phyloP scores from a whole-genome alignment of 352 stramenopile genomes.

The Globisporangium viniferum region DNA sequence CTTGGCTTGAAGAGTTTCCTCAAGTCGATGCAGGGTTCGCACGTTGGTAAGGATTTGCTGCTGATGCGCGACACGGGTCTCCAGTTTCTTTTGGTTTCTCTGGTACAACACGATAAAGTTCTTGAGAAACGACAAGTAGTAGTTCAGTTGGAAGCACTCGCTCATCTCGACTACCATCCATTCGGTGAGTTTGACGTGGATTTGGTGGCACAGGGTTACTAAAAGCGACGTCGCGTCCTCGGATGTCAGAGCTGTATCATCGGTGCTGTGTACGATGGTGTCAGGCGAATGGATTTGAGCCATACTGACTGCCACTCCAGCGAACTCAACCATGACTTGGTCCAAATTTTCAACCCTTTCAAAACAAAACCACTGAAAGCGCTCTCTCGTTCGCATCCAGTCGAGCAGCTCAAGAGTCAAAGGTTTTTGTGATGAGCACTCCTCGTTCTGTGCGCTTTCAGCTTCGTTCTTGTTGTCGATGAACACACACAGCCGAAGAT shows the following conservation, averaged over 20 bases:
- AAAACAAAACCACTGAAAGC: conserved; percentile 19
- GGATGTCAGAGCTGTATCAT: background rate
- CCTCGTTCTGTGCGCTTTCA: too few relatives aligned
- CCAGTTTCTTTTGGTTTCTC: background rate
- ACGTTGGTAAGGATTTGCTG: conserved; percentile 2
- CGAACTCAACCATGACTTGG: conserved; percentile 6
- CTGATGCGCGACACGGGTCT: background rate
- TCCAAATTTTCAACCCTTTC: background rate
- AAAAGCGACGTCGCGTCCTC: background rate
- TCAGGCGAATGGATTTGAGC: background rate
- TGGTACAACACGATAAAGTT: conserved; percentile 14
- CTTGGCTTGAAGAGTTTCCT: background rate
- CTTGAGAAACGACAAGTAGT: conserved; percentile 19
- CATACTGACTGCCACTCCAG: background rate
- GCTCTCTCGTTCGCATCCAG: conserved; percentile 9
- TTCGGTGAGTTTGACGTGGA: conserved; percentile 9
- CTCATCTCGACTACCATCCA: conserved; percentile 2
- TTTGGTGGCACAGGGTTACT: background rate
- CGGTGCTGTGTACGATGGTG: background rate
- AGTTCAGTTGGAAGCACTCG: conserved; percentile 8
- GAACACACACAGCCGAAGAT: conserved; percentile 48
- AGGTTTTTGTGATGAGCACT: too few relatives aligned
- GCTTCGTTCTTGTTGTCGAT: conserved; percentile 2
- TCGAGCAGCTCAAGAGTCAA: background rate
- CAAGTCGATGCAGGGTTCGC: background rate